These are phyloP conservation scores for Colletotrichum sp. DNA, from an alignment of 2,329 filamentous ascomycete genomes.

Conservation along the genomic window DNA sequence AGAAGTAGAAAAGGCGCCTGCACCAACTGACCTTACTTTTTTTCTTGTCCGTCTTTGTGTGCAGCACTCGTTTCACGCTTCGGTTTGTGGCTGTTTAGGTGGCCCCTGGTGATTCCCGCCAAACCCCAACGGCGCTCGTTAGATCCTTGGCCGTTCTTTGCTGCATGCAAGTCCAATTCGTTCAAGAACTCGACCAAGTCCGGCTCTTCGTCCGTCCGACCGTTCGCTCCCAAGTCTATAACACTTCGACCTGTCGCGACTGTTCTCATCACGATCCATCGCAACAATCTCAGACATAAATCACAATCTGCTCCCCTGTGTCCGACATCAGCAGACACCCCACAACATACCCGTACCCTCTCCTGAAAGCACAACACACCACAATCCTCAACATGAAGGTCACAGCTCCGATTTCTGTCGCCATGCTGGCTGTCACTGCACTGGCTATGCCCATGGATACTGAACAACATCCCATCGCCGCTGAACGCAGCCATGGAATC, in stretches of 20 bases:
- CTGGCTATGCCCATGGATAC: not conserved
- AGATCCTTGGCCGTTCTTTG: not conserved
- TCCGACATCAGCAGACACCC: not conserved
- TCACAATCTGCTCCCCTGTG: not conserved
- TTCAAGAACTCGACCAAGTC: not conserved
- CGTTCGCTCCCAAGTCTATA: not conserved
- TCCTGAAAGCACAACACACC: not conserved
- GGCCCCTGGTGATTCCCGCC: not conserved
- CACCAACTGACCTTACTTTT: not conserved
- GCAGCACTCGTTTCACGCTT: conserved; percentile 5
- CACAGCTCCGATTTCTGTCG: not conserved
- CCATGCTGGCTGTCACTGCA: not conserved
- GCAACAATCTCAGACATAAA: not conserved
- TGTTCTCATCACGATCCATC: not conserved
- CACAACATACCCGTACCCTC: not conserved
- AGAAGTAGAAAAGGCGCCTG: not conserved
- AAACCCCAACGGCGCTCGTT: not conserved
- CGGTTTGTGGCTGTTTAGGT: conserved; percentile 3
- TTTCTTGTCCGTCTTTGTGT: not conserved
- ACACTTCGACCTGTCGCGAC: not conserved
- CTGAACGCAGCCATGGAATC: too few species aligned
- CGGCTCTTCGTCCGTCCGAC: not conserved
- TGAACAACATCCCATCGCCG: not conserved
- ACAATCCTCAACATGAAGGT: not conserved
- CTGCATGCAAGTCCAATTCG: not conserved